Evolutionary conservation across 164 flowering plant species (phyloP).

Genomic region (Nymphaea colorata): DNA sequence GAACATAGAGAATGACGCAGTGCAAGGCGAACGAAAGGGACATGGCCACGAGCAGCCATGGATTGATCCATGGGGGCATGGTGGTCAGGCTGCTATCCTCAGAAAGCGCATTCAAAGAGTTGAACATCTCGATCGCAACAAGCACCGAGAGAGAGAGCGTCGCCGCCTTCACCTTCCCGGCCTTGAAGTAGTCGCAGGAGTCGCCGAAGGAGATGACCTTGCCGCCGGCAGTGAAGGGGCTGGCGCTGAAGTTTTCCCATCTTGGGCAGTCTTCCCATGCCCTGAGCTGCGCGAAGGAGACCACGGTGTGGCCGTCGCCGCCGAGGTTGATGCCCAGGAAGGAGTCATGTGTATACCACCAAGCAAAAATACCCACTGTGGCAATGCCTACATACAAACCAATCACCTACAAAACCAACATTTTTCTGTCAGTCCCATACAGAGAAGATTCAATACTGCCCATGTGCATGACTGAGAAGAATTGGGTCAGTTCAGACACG

Average conservation of each 20-base stretch:
- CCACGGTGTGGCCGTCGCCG: constrained; percentile 67
- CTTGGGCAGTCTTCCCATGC: constrained; percentile 66
- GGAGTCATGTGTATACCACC: constrained; percentile 84
- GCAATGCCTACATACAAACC: constrained; percentile 88
- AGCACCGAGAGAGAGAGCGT: constrained; percentile 80
- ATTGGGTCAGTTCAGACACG: background rate
- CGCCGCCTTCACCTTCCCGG: constrained; percentile 83
- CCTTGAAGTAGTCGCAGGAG: constrained; percentile 77
- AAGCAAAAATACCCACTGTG: constrained; percentile 70
- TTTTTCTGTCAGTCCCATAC: background rate
- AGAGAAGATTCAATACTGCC: background rate
- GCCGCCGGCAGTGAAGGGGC: constrained; percentile 46
- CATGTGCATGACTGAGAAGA: background rate
- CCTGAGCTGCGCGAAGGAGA: constrained; percentile 61
- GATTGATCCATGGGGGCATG: constrained; percentile 94
- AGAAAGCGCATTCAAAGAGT: constrained; percentile 82
- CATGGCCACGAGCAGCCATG: constrained; percentile 87
- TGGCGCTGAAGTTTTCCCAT: constrained; percentile 60
- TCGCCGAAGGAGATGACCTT: constrained; percentile 39
- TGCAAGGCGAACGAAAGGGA: constrained; percentile 69
- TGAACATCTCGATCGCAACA: constrained; percentile 92
- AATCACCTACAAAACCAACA: constrained; percentile 39
- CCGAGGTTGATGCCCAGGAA: constrained; percentile 68
- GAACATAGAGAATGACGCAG: constrained; percentile 66
- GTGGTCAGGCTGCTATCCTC: constrained; percentile 72